Conservation (phyloP, 1,139 yeast species). For the Kodamaea derodonti region DNA sequence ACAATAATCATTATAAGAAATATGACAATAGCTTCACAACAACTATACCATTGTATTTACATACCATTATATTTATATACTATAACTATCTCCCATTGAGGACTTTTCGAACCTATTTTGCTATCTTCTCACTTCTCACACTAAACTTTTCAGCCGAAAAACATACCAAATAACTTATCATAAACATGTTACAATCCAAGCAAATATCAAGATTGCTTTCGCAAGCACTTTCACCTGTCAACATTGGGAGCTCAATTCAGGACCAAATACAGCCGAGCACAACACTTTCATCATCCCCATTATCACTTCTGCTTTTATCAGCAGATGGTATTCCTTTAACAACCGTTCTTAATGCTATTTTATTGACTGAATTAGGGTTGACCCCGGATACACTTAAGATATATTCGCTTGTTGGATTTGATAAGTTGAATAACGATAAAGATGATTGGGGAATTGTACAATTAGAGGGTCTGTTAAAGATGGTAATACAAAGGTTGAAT, state of each 20-base stretch:
- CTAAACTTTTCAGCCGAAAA: no score
- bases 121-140: no score
- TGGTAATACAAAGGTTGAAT: constrained; percentile 24
- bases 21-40: no score
- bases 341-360: constrained; percentile 25
- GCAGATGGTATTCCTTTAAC: constrained; percentile 39
- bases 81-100: no score
- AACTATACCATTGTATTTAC: no score
- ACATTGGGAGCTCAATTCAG: constrained; percentile 7
- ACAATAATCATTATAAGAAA: no score
- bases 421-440: constrained; percentile 22
- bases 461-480: constrained; percentile 26
- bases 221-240: constrained; percentile 36
- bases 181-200: constrained; percentile 52
- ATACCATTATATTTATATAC: no score
- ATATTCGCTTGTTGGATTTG: constrained; percentile 42
- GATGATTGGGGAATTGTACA: constrained; percentile 32
- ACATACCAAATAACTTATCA: no score
- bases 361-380: constrained; percentile 13
- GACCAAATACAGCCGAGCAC: constrained; percentile 8
- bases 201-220: constrained; percentile 41
- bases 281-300: constrained; percentile 23
- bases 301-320: constrained; percentile 43
- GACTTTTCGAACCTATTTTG: no score
- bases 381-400: constrained; percentile 43